These are phyloP conservation scores for Arthrobotrys megalospora DNA, from an alignment of 2,329 filamentous ascomycete species.

Conservation along the genomic window DNA sequence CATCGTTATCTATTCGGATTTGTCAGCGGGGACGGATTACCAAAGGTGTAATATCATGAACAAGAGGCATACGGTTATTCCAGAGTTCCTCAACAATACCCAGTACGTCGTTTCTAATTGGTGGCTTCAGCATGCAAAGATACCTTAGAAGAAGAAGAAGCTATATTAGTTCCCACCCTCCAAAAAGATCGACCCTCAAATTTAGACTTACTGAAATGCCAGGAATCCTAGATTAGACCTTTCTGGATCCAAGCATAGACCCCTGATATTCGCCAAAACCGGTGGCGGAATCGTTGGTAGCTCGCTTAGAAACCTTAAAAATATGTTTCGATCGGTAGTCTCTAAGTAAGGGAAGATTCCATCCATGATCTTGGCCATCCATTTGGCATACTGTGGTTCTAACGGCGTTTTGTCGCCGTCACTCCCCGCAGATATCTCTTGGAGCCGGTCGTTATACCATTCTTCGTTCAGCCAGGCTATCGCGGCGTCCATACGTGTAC, in stretches of 20 bases:
- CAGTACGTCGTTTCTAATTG: constrained; percentile 75
- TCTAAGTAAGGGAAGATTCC: constrained; percentile 93
- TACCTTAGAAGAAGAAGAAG: constrained; percentile 62
- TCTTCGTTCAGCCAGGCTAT: constrained; percentile 97
- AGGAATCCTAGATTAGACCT: constrained; percentile 76
- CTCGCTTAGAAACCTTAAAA: constrained; percentile 92
- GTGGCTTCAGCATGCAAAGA: constrained; percentile 78
- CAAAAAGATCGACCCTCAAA: background rate
- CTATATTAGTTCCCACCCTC: constrained; percentile 1
- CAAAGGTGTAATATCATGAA: background rate
- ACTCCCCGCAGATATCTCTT: constrained; percentile 68
- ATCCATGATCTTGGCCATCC: constrained; percentile 85
- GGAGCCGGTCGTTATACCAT: constrained; percentile 90
- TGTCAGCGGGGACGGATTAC: constrained; percentile 19
- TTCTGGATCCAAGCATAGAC: constrained; percentile 77
- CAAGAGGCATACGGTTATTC: constrained; percentile 74
- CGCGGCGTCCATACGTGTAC: constrained; percentile 87
- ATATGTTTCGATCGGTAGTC: constrained; percentile 82
- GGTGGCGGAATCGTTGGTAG: constrained; percentile 82
- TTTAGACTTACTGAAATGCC: constrained; percentile 73
- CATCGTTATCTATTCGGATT: constrained; percentile 43
- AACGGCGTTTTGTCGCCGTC: constrained; percentile 68
- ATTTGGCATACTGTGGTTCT: constrained; percentile 81
- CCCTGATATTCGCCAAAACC: constrained; percentile 81
- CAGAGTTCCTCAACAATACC: constrained; percentile 78